Conservation (phyloP, 768 basidiomycete species). For the Neoboletus magnificus region DNA sequence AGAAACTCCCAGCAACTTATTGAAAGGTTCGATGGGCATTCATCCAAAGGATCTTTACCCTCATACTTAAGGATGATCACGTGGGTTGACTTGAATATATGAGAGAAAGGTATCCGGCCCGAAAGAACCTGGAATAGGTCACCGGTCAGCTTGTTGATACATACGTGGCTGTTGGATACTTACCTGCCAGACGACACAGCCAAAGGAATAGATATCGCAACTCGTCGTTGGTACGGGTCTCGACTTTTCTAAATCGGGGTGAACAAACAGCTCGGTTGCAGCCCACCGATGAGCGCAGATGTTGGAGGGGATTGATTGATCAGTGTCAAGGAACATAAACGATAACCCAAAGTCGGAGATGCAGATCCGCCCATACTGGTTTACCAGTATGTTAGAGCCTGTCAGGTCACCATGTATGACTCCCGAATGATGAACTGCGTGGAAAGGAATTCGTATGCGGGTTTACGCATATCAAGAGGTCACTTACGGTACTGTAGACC, state of each 20-base stretch:
- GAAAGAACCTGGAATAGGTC: conserved; percentile 7
- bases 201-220: conserved; percentile 12
- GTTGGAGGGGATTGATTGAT: conserved; percentile 3
- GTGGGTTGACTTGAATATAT: conserved; percentile 5
- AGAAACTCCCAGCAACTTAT: conserved; percentile 8
- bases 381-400: conserved; percentile 12
- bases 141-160: neutral
- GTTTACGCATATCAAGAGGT: neutral
- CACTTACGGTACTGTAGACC: conserved; percentile 12
- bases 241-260: conserved; percentile 3
- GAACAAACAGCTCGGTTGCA: conserved; percentile 10
- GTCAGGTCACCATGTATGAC: conserved; percentile 17
- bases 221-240: conserved; percentile 2
- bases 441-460: neutral
- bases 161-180: neutral
- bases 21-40: conserved; percentile 3
- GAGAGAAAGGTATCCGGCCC: conserved; percentile 9
- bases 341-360: conserved; percentile 18
- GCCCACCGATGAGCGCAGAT: conserved; percentile 12
- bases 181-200: conserved; percentile 13
- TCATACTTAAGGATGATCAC: conserved; percentile 16
- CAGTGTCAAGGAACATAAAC: neutral
- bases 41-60: conserved; percentile 14
- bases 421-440: conserved; percentile 5
- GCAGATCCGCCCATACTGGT: neutral